Evolutionary conservation across 306 rosid species (phyloP).

Genomic region (Cucurbita maxima): DNA sequence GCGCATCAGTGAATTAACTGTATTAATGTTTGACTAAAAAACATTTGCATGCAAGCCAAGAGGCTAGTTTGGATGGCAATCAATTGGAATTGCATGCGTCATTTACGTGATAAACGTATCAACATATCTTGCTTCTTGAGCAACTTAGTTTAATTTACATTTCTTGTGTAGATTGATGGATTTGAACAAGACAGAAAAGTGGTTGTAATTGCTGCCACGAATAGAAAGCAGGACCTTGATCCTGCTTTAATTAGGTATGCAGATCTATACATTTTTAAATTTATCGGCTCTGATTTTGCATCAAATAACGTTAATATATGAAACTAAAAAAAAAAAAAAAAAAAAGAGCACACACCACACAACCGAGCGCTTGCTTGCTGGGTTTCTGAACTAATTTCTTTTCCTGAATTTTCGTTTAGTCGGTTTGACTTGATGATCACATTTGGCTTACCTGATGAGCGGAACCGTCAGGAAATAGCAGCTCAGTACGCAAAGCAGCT

Average conservation of each 20-base stretch:
- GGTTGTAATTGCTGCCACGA: constrained; percentile 86
- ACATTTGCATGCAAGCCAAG: neutral
- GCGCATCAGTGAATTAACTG: neutral
- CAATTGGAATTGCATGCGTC: neutral
- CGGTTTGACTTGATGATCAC: constrained; percentile 69
- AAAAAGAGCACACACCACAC: neutral
- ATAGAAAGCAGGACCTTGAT: constrained; percentile 90
- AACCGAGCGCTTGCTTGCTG: neutral
- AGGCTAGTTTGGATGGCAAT: neutral
- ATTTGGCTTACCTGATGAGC: constrained; percentile 67
- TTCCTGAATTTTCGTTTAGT: constrained; percentile 21
- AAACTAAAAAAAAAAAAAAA: neutral
- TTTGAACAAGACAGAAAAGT: constrained; percentile 88
- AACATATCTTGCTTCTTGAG: neutral
- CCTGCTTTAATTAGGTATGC: constrained; percentile 70
- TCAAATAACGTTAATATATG: no score
- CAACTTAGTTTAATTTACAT: neutral
- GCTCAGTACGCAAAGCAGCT: constrained; percentile 83
- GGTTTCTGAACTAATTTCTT: neutral
- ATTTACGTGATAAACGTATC: neutral
- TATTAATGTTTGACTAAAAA: neutral
- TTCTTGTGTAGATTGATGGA: constrained; percentile 67
- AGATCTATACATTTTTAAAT: neutral
- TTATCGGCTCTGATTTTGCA: neutral
- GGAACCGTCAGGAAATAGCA: constrained; percentile 57